Evolutionary conservation across 2,329 filamentous ascomycete genomes (phyloP).

Genomic region (Verticillium zaregamsianum): DNA sequence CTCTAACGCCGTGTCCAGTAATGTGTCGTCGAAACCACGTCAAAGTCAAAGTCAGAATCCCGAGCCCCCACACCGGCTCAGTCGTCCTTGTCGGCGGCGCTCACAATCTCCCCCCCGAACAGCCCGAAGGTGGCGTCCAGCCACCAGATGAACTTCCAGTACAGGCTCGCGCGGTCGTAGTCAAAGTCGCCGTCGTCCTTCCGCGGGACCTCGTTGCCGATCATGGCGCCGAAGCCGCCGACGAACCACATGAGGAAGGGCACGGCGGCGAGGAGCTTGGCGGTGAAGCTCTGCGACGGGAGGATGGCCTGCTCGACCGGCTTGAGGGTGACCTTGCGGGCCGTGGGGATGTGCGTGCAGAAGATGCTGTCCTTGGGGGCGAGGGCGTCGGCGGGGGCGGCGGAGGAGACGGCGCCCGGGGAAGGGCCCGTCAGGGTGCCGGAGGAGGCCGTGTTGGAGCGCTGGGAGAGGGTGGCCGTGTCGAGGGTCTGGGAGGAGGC

Average conservation of each 20-base stretch:
- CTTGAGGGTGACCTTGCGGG: constrained; percentile 60
- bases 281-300: constrained; percentile 61
- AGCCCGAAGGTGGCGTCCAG: constrained; percentile 55
- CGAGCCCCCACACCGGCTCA: constrained; percentile 19
- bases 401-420: constrained; percentile 8
- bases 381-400: constrained; percentile 37
- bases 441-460: constrained; percentile 26
- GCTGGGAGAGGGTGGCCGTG: constrained; percentile 43
- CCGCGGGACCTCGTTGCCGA: constrained; percentile 70
- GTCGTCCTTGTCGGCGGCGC: constrained; percentile 54
- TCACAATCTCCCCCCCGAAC: constrained; percentile 55
- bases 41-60: not conserved
- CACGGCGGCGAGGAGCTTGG: constrained; percentile 60
- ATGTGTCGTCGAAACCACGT: too few species aligned
- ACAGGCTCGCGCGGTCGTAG: constrained; percentile 61
- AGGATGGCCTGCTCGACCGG: constrained; percentile 68
- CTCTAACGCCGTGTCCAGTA: too few species aligned
- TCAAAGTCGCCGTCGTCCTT: constrained; percentile 75
- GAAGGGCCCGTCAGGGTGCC: not conserved
- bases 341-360: constrained; percentile 62
- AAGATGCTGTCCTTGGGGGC: constrained; percentile 28
- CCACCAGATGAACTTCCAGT: constrained; percentile 65
- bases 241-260: constrained; percentile 71
- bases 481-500: constrained; percentile 55
- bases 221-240: constrained; percentile 65